Evolutionary conservation across 1,139 yeast species (phyloP), one percentile per base, ranked within the genome.

Genomic region (Blastobotrys indianensis): DNA sequence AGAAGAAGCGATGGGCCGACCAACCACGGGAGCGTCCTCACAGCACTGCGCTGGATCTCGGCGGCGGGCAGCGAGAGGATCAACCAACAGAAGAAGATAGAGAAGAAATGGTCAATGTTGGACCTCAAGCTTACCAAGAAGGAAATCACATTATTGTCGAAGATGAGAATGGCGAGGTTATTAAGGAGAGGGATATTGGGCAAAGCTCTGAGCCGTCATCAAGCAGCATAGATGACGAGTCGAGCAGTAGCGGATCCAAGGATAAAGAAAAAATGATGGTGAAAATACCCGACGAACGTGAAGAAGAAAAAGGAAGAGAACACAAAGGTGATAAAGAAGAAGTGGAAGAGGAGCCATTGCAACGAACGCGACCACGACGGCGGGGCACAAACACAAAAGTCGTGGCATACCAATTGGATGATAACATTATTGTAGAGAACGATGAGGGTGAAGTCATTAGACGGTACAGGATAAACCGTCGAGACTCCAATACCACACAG

Each of bases 391-490:
- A 54, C 6, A 47, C 47, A 29, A 56, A 67, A 51, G 77, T 74
- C 39, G 70, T 64, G 56, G 87, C 85, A 1, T 82, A 74, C 57
- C 77, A 76, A 58, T 67, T 79, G 42, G 94, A 82, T 59, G 79
- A 87, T 59, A 73, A 81, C 52, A 77, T 92, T 48, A 74, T 88
- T 50, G 82, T 92, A 52, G 98, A 92, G 64, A 85, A 88, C 60
- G 87, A 78, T 40, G 95, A 88, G 32, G 98, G 98, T 54, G 97
- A 92, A 56, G 79, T 92, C 48, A 72, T 92, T 39, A 78, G 95
- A 59, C 74, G 95, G 48, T 92, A 88, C 66, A 77, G 71, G 56
- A 81, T 87, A 46, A 84, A 82, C 55, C 74, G 76, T 13, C 53
- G 51, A 6, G 45, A 51, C 2, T 47, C 52, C 15, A 48, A 33